Evolutionary conservation across 2,329 filamentous ascomycete species (phyloP), one percentile per base, ranked within the genome.

Genomic region (Fusarium papillatum): DNA sequence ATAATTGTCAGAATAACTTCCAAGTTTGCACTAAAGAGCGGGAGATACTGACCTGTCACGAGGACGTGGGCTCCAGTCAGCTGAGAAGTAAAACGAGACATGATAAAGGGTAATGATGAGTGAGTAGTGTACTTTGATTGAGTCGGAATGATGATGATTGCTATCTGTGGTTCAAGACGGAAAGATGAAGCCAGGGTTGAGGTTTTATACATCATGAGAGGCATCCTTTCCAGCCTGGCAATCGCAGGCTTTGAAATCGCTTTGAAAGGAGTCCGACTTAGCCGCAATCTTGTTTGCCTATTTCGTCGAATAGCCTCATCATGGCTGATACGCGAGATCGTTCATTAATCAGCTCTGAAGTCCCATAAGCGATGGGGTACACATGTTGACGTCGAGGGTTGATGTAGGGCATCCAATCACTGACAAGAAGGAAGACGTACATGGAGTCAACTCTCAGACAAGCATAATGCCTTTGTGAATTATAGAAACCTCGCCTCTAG

Each of bases 41-140:
- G 1, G 31, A 14, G 24, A 13, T n/a, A 36, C 68, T 34, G 61
- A 59, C 69, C 41, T 60, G 78, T 72, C 39, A 77, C 34, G 22
- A 69, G 43, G 31, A 71, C 65, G 24, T 63, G 74, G 38, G 26
- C 66, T 31, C 75, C 73, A 8, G 71, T 64, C 5, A 76, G 71
- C 31, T 76, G 64, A n/a, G 71, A 43, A 16, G 62, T 55, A 26
- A 77, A 77, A 16, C 48, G 66, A 29, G 68, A 9, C 71, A 74
- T 77, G 11, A 53, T 59, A 19, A 13, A 24, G 24, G 0, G 19
- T 26, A 26, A 5, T 19, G 5, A 13, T 26, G 38, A 39, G 17
- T 31, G 29, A 62, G 10, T 17, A 13, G 3, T 38, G 24, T 14
- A 16, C 7, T 61, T 24, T 3, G 26, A 62, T 19, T 14, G 36